Evolutionary conservation across 306 rosid species (phyloP), one percentile per base, ranked within the genome.

Genomic region (Dicorynia guianensis): DNA sequence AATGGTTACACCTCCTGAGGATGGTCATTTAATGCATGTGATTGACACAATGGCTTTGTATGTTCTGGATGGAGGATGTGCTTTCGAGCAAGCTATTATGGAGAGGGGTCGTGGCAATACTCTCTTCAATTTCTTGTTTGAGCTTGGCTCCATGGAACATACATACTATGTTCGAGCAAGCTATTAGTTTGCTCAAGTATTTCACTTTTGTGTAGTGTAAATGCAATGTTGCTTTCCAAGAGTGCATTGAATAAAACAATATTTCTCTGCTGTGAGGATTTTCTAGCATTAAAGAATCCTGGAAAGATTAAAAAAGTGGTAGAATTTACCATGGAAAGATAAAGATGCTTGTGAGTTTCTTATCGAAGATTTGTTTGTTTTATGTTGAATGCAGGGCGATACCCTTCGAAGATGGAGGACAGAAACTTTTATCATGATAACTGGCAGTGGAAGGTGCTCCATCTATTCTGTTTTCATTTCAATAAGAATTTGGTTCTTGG

Each of bases 391-490:
- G 69, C 81, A 84, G 88, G 99, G 99, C 59, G 99, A 96, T 83
- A 96, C 99, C 36, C 93, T 93, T 82, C 99, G 90, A 78, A 89
- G 99, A 87, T 96, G 99, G 99, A 83, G 99, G 71, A 96, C 93
- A 12, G 99, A 96, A 82, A 98, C 99, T 78, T 92, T 96, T 77
- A 96, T 96, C 70, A 92, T 96, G 99, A 92, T 96, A 75, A 92
- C 99, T 72, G 99, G 99, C 54, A 96, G 99, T 84, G 99, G 99
- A 82, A 96, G 99, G 99, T 90, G 89, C 47, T n/a, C n/a, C n/a
- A n/a, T n/a, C 57, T 54, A 14, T 30, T 53, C 69, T 64, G 63
- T 64, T 38, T 42, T 30, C 52, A 76, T 83, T 44, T 48, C 70
- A 40, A n/a, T n/a, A 49, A 58, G 54, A 38, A 55, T 66, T 12